Percentiles rank a stretch among this genome's conserved stretches.
Conservation (phyloP, 108 stramenopile species). For the Skeletonema grethae region DNA sequence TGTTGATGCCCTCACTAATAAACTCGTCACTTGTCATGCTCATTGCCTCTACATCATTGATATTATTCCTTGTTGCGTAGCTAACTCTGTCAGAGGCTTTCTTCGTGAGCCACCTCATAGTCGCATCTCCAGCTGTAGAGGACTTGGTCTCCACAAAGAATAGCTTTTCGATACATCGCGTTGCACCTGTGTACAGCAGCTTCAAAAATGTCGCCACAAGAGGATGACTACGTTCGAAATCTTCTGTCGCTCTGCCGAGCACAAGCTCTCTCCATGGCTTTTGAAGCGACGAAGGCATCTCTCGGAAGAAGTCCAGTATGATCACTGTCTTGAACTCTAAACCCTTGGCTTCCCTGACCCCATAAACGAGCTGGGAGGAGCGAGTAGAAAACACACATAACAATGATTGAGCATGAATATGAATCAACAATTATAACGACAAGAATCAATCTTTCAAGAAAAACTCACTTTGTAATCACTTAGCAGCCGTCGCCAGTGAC, state of each 20-base stretch:
- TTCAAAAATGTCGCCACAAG: constrained; percentile 53
- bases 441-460: background rate
- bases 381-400: background rate
- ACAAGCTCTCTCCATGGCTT: constrained; percentile 51
- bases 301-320: constrained; percentile 53
- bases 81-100: background rate
- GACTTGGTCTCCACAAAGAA: constrained; percentile 52
- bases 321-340: constrained; percentile 56
- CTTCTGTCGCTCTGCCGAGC: constrained; percentile 15
- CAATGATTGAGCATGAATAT: background rate
- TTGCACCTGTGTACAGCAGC: constrained; percentile 57
- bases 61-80: constrained; percentile 30
- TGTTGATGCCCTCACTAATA: constrained; percentile 22
- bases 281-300: constrained; percentile 25
- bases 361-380: constrained; percentile 30
- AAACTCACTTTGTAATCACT: constrained; percentile 9
- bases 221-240: constrained; percentile 13
- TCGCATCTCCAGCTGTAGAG: constrained; percentile 43
- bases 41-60: constrained; percentile 32
- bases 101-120: constrained; percentile 18
- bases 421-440: background rate
- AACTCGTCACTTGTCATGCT: constrained; percentile 43
- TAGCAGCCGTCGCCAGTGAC: constrained; percentile 48
- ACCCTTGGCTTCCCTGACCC: constrained; percentile 58
- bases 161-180: constrained; percentile 48